Evolutionary conservation across 257 asterid genomes (phyloP).

Genomic region (Ilex asprella): DNA sequence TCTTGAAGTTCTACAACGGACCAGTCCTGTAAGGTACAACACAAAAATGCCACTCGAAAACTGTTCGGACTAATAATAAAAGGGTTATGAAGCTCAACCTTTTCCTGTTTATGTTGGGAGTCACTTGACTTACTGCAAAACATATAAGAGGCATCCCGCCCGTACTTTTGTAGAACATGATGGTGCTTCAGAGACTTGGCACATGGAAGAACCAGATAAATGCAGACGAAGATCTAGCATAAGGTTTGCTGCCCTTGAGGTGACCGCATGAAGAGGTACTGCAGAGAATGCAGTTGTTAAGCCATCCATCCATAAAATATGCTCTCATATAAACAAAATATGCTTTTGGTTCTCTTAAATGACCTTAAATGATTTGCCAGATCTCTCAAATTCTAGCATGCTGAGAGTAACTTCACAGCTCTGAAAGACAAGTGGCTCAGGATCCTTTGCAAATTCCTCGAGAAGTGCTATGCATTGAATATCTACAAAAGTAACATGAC

Average conservation of each 20-base stretch:
- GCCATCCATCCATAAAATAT: neutral
- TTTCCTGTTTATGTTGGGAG: too few relatives aligned
- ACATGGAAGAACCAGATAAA: too few relatives aligned
- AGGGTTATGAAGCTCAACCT: too few relatives aligned
- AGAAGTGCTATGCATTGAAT: slow-evolving; percentile 54
- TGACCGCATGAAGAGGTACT: slow-evolving; percentile 58
- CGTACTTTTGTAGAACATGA: too few relatives aligned
- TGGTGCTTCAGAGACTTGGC: too few relatives aligned
- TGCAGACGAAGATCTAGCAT: neutral
- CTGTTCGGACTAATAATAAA: too few relatives aligned
- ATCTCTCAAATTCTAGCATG: slow-evolving; percentile 77
- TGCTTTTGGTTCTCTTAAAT: neutral
- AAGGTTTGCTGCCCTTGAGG: slow-evolving; percentile 45
- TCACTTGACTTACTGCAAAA: too few relatives aligned
- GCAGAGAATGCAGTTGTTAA: slow-evolving; percentile 21
- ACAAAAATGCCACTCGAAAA: too few relatives aligned
- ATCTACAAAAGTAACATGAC: slow-evolving; percentile 24
- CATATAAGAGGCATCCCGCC: too few relatives aligned
- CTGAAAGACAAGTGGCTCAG: slow-evolving; percentile 83
- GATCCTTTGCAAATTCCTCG: slow-evolving; percentile 67
- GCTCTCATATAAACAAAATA: neutral
- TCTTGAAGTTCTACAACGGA: too few relatives aligned
- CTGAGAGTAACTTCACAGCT: slow-evolving; percentile 98
- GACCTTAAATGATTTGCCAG: slow-evolving; percentile 92
- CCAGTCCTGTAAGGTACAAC: too few relatives aligned